Conservation (phyloP, 805 yeast species). For the Scheffersomyces coipomensis region DNA sequence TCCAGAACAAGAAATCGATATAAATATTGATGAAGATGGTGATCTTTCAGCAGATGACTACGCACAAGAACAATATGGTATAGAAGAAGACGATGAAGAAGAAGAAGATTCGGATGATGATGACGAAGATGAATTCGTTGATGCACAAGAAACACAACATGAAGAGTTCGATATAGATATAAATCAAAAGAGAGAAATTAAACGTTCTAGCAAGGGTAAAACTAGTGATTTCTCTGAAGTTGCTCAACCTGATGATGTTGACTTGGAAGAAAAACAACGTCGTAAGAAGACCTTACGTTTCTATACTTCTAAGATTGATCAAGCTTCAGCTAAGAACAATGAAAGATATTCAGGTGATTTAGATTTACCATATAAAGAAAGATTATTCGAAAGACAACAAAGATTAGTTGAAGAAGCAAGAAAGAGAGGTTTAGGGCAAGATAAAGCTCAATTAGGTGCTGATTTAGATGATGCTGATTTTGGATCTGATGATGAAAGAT, state of each 20-base stretch:
- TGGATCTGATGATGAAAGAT: slow-evolving; percentile 46
- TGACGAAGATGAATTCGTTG: slow-evolving; percentile 19
- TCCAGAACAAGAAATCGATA: slow-evolving; percentile 20
- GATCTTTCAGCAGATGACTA: slow-evolving; percentile 8
- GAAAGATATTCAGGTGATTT: slow-evolving; percentile 67
- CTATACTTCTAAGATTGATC: slow-evolving; percentile 96
- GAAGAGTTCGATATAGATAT: slow-evolving; percentile 50
- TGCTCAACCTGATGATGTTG: slow-evolving; percentile 69
- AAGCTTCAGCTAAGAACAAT: slow-evolving; percentile 59
- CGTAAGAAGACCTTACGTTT: slow-evolving; percentile 84
- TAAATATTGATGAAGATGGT: slow-evolving; percentile 5
- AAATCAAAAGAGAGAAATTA: slow-evolving; percentile 51
- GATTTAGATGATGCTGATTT: slow-evolving; percentile 53
- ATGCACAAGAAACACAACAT: slow-evolving; percentile 13
- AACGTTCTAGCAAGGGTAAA: slow-evolving; percentile 22
- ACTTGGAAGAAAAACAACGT: slow-evolving; percentile 78
- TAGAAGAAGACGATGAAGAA: slow-evolving; percentile 12
- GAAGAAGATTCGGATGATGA: slow-evolving; percentile 11
- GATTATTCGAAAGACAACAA: slow-evolving; percentile 87
- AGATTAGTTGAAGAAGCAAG: slow-evolving; percentile 85
- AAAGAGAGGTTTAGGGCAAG: slow-evolving; percentile 60
- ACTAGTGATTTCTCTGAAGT: slow-evolving; percentile 65
- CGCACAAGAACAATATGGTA: slow-evolving; percentile 17
- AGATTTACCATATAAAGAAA: slow-evolving; percentile 89
- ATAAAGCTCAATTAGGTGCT: slow-evolving; percentile 52